phyloP scores from a whole-genome alignment of 257 asterid genomes.

The Jacaranda mimosifolia region DNA sequence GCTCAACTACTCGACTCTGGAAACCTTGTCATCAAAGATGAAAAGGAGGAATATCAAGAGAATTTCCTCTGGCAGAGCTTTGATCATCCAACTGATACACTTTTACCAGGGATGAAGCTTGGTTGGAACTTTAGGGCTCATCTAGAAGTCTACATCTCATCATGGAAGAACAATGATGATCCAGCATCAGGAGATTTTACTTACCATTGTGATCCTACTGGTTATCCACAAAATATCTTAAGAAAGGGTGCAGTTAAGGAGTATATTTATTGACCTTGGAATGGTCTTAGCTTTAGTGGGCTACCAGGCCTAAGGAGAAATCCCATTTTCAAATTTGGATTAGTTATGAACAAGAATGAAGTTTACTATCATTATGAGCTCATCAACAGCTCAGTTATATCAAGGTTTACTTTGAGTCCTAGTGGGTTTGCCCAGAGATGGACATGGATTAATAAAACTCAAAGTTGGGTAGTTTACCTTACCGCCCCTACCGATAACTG shows the following conservation, averaged over 20 bases:
- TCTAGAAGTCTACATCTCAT: constrained; percentile 40
- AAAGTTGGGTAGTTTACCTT: constrained; percentile 36
- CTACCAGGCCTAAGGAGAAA: constrained; percentile 15
- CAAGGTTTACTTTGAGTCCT: constrained; percentile 30
- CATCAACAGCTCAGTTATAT: constrained; percentile 18
- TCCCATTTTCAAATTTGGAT: constrained; percentile 17
- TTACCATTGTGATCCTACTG: constrained; percentile 34
- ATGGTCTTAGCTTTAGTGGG: constrained; percentile 29
- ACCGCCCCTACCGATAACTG: constrained; percentile 33
- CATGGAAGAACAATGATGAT: constrained; percentile 57
- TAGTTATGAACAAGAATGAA: constrained; percentile 31
- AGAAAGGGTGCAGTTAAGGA: constrained; percentile 22
- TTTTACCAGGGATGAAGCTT: constrained; percentile 59
- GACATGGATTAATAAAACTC: constrained; percentile 33
- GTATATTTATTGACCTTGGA: constrained; percentile 32
- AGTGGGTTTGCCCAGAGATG: constrained; percentile 34
- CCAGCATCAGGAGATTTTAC: constrained; percentile 48
- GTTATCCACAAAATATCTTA: constrained; percentile 31
- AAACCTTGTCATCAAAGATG: constrained; percentile 31
- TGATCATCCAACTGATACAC: constrained; percentile 46
- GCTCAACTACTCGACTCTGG: constrained; percentile 35
- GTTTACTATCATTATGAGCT: constrained; percentile 40
- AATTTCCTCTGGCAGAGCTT: constrained; percentile 25
- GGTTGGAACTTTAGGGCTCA: constrained; percentile 49
- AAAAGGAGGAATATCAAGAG: not conserved